Base-by-base conservation (phyloP, 169 alveolate species). In the Babesia sp. region DNA sequence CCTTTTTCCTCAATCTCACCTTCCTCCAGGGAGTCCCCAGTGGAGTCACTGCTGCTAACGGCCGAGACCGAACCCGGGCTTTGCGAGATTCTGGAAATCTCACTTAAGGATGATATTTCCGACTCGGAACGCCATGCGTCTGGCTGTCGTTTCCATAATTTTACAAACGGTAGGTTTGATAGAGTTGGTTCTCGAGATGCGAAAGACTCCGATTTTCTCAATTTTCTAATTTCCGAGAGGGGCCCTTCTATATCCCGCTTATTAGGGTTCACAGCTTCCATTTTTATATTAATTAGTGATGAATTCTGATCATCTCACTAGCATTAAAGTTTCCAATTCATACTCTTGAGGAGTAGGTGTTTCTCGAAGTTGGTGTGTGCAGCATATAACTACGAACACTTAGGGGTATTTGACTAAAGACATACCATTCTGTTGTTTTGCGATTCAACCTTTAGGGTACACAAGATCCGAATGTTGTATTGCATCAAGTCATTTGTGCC, bases 1-100 rank as follows among this genome's bases (percentile, higher is more conserved):
- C 14, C n/a, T 7, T 63, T 31, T 28, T 63, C 72, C 3, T 22
- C 58, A 14, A 63, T 63, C 31, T 64, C 74, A 1, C 74, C 74
- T 34, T 64, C 74, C 61, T 64, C 74, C 46, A 44, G 22, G n/a
- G 60, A 31, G 41, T 6, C 31, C 0, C 16, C 48, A 14, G 74
- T 20, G 33, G 31, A 3, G 26, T 33, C 61, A 14, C 53, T 37
- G 48, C 74, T 64, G 39, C 74, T 64, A 11, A 64, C 74, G 3
- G 61, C 60, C 39, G 74, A 64, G 3, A 64, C 61, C 26, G 71
- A 61, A 41, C 26, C 55, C 9, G 5, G n/a, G 20, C 71, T 41
- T 24, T 20, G 26, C 11, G 71, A 61, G 1, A 61, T 29, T 26
- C 18, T 41, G 5, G 71, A 61, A 3, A 61, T 4, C 2, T 54